These are phyloP conservation scores for Suhomyces chickasaworum DNA, from an alignment of 1,139 yeast genomes.

Conservation along the genomic window DNA sequence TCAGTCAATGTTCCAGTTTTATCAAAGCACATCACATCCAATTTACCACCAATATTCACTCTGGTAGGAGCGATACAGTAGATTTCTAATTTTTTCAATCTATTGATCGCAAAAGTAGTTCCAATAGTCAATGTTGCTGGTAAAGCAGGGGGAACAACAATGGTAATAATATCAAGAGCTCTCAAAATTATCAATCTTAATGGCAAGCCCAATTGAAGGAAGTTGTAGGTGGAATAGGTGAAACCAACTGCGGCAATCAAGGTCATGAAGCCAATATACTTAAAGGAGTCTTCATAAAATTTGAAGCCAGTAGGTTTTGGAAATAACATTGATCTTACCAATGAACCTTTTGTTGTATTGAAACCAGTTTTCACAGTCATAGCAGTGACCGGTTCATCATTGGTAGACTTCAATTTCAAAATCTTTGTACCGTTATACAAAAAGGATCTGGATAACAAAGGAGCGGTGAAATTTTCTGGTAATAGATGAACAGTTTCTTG, in stretches of 20 bases:
- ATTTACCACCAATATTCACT: conserved; percentile 91
- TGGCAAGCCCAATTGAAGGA: conserved; percentile 73
- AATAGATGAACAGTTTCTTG: conserved; percentile 60
- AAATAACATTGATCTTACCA: conserved; percentile 91
- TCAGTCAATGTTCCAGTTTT: conserved; percentile 97
- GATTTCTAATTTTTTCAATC: conserved; percentile 65
- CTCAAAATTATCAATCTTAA: conserved; percentile 73
- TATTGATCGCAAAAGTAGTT: conserved; percentile 82
- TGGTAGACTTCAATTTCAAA: conserved; percentile 70
- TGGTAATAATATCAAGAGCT: conserved; percentile 90
- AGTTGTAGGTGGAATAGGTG: conserved; percentile 77
- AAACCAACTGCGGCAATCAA: conserved; percentile 84
- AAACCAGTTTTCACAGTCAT: conserved; percentile 89
- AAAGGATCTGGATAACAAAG: conserved; percentile 69
- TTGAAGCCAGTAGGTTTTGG: conserved; percentile 95
- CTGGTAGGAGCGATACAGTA: conserved; percentile 93
- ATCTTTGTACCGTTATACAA: conserved; percentile 87
- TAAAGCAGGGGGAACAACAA: conserved; percentile 97
- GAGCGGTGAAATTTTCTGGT: conserved; percentile 61
- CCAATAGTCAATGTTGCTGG: conserved; percentile 98
- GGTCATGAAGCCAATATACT: conserved; percentile 94
- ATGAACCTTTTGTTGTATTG: conserved; percentile 93
- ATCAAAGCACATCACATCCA: conserved; percentile 90
- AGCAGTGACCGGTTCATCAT: conserved; percentile 79
- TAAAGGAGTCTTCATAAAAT: conserved; percentile 90